A percentile compares a stretch with the other conserved stretches of the same genome.
Conservation (phyloP, 768 basidiomycete species). For the Suillus luteus region DNA sequence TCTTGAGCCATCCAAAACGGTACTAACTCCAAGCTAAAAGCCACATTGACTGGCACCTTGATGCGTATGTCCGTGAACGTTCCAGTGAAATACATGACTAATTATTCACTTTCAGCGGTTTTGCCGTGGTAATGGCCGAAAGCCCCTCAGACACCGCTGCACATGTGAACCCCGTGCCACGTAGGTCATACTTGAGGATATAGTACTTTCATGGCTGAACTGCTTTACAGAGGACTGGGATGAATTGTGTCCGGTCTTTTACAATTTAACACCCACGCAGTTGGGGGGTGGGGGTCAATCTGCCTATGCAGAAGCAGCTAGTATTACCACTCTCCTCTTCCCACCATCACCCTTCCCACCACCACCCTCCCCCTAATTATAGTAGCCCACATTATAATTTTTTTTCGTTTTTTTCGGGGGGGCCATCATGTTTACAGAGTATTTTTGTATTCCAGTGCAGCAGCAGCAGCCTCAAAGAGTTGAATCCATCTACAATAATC, state of each 20-base stretch:
- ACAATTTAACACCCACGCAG: conserved; percentile 22
- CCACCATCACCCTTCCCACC: conserved; percentile 12
- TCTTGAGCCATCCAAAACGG: background rate
- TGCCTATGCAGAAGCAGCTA: conserved; percentile 22
- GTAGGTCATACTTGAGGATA: background rate
- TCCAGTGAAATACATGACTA: background rate
- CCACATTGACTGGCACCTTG: conserved; percentile 23
- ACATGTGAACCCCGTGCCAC: background rate
- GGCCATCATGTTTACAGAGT: background rate
- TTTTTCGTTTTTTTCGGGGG: no score
- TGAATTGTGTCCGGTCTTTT: conserved; percentile 25
- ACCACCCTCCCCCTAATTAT: background rate
- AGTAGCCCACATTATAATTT: background rate
- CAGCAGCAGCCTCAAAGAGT: background rate
- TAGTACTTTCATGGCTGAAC: background rate
- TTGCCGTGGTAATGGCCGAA: conserved; percentile 35
- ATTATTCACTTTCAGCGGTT: conserved; percentile 23
- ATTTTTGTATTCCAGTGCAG: background rate
- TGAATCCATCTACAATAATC: background rate
- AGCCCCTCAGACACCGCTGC: conserved; percentile 15
- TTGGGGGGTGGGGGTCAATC: conserved; percentile 21
- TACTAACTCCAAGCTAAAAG: conserved; percentile 10
- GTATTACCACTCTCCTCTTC: conserved; percentile 20
- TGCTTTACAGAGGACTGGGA: conserved; percentile 24
- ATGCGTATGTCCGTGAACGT: conserved; percentile 14